Evolutionary conservation across 202 grass and related monocot species (phyloP), one percentile per base, ranked within the genome.

Genomic region (Bolboschoenoplectus hybrid): DNA sequence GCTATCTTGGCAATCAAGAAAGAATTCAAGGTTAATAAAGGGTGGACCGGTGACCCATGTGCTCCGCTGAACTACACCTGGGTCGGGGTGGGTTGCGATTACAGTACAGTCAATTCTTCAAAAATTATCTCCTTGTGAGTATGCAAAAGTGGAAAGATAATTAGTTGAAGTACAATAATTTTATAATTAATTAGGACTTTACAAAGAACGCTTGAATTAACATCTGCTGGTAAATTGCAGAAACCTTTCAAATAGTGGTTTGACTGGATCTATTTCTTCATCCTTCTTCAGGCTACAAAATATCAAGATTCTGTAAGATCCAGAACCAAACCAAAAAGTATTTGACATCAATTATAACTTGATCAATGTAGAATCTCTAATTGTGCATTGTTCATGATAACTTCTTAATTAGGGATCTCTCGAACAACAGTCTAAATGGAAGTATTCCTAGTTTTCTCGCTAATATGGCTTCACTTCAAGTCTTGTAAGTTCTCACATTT

Each of bases 21-120:
- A 0, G 63, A 75, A 52, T 97, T 92, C 55, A 63, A 82, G 26
- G 52, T 93, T 68, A 26, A 87, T 47, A 93, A 82, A 76, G 88
- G 80, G 55, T 96, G 91, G 89, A 78, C 74, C 5, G 94, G 94
- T 20, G 91, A 97, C 7, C 94, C 94, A 0, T 97, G 89, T 56
- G 82, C 20, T 49, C 89, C 89, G 0, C 86, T 84, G 77, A 85
- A 36, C 4, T 74, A 89, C 32, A 55, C 66, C 1, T 97, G 94
- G 94, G 87, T 87, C 39, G 82, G 94, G 2, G 43, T 97, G 70
- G 88, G 38, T 8, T 97, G 91, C 44, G 91, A 81, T 80, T 89
- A 93, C 1, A 26, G 26, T 26, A 13, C 45, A 9, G 73, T 67
- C 1, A 86, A 12, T 43, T 82, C 74, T 74, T 41, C 89, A 71